Conservation (phyloP, 257 asterid genomes). For the Striga asiatica region DNA sequence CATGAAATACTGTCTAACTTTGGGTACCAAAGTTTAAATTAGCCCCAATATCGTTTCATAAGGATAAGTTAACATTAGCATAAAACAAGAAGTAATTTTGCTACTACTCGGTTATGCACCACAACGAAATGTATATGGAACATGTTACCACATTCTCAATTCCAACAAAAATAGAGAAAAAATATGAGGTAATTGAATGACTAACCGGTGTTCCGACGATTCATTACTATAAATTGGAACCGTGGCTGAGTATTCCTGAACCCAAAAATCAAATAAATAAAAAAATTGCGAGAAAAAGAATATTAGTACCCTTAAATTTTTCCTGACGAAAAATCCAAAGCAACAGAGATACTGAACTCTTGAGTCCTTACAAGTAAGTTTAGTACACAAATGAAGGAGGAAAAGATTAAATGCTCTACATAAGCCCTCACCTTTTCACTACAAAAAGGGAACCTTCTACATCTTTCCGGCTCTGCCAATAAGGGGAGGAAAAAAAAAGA, state of each 20-base stretch:
- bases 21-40: too few species aligned
- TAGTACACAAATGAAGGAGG: too few species aligned
- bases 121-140: background rate
- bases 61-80: too few species aligned
- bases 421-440: conserved; percentile 59
- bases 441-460: conserved; percentile 93
- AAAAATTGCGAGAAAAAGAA: background rate
- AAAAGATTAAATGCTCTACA: background rate
- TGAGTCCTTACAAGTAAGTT: too few species aligned
- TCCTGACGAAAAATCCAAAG: too few species aligned
- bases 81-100: too few species aligned
- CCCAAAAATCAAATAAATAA: too few species aligned
- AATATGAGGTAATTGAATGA: conserved; percentile 1
- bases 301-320: too few species aligned
- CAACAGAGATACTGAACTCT: too few species aligned
- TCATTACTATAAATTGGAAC: conserved; percentile 89
- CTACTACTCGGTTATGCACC: background rate
- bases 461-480: conserved; percentile 96
- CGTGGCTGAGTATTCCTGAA: conserved; percentile 64
- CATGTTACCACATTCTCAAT: background rate
- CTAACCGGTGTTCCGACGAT: conserved; percentile 66
- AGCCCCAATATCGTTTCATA: too few species aligned
- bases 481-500: too few species aligned
- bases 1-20: too few species aligned
- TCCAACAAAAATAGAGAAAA: conserved; percentile 1